A percentile compares a stretch with the other conserved stretches of the same genome.
These are phyloP conservation scores for Chlorella sp. DNA, from an alignment of 139 green algal species.

Conservation along the genomic window DNA sequence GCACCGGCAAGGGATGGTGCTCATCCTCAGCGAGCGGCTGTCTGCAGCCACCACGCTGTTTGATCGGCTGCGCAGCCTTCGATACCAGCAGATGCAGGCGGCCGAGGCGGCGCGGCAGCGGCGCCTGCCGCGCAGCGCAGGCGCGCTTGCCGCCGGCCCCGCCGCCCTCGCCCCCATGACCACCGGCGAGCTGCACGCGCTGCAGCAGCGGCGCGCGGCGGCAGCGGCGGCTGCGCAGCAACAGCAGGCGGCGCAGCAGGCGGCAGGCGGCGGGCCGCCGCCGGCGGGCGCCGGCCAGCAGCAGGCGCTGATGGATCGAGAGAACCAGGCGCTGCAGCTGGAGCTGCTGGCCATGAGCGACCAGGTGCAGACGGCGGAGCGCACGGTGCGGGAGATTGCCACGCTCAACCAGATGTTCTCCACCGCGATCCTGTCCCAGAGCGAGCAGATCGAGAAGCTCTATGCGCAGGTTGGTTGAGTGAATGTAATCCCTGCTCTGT, in stretches of 20 bases:
- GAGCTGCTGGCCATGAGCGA: slow-evolving; percentile 52
- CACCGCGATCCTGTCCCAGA: slow-evolving; percentile 66
- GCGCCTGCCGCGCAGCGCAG: slow-evolving; percentile 22
- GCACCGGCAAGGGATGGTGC: slow-evolving; percentile 79
- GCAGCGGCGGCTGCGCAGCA: background rate
- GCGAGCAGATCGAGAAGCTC: slow-evolving; percentile 79
- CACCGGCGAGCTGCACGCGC: slow-evolving; percentile 2
- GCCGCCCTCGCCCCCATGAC: slow-evolving; percentile 1
- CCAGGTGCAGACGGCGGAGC: slow-evolving; percentile 56
- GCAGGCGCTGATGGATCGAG: slow-evolving; percentile 31
- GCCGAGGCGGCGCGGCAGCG: slow-evolving; percentile 17
- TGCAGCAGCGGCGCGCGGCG: slow-evolving; percentile 9
- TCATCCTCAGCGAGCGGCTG: slow-evolving; percentile 78
- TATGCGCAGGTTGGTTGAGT: slow-evolving; percentile 57
- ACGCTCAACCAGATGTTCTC: slow-evolving; percentile 81
- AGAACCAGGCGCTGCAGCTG: slow-evolving; percentile 55
- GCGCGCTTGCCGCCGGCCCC: background rate
- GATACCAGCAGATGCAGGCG: slow-evolving; percentile 37
- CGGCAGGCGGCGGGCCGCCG: background rate
- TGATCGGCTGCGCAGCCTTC: slow-evolving; percentile 52
- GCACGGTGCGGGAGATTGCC: slow-evolving; percentile 72
- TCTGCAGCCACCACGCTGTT: slow-evolving; percentile 52
- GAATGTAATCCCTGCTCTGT: no score
- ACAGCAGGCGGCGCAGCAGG: background rate
- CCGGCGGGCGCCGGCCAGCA: slow-evolving; percentile 13